Base-by-base conservation (phyloP, 1,284 basidiomycete genomes). In the Malassezia psittaci region DNA sequence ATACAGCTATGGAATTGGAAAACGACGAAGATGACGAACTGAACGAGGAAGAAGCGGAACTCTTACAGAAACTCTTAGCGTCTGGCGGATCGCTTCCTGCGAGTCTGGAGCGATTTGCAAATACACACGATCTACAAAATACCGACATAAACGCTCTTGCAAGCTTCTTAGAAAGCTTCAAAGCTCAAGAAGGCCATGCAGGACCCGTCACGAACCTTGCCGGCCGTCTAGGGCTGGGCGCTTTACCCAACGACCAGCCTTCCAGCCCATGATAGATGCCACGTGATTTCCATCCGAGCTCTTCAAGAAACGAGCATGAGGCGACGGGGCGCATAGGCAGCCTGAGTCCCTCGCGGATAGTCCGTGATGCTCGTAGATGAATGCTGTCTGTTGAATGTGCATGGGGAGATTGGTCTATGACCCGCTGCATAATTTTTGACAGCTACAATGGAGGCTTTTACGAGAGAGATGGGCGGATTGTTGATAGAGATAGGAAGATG, bases 211-310 rank as follows among this genome's bases (percentile, higher is more conserved):
- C 75, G 72, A 49, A 65, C 72, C 48, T 72, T 62, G 51, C 74
- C 67, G 51, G 77, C 67, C 54, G 76, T 75, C 51, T 75, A 66
- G 51, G 67, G 62, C 56, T 75, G 65, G 13, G 70, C 68, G 7
- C 69, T 69, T 15, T 72, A 63, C 43, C 67, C 7, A 45, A 47
- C 45, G 55, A 52, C 29, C 59, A 65, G 65, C 67, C 42, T 7
- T 13, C n/a, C 7, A n/a, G 16, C 41, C 19, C 41, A 24, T 32
- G 19, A 40, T 47, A 19, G 9, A 29, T 40, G 49, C 49, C 49
- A 51, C 49, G 49, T 51, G 49, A 42, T 18, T 32, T 29, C 3
- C 24, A n/a, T 49, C 34, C 21, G 19, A 40, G n/a, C 34, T 33
- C 34, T n/a, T 33, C 44, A 44, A 15, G 24, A 18, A 16, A 16